Base-by-base conservation (phyloP, 2,329 filamentous ascomycete species). In the Magnaporthiopsis incrustans region DNA sequence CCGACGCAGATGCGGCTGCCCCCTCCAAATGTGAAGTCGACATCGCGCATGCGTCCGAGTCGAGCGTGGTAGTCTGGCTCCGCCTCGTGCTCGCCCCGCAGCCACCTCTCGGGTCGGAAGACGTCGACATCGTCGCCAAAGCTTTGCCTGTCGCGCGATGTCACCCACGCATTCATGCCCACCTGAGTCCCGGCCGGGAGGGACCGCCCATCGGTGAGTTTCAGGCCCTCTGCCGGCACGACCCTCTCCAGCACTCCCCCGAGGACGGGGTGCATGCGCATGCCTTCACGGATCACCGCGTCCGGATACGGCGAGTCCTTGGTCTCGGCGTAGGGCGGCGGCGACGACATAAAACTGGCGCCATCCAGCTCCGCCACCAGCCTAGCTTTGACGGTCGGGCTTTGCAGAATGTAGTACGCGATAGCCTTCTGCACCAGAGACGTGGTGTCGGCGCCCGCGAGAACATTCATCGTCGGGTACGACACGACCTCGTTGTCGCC, bases 51-150 rank as follows among this genome's bases (percentile, higher is more conserved):
- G 7, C 67, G 66, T 11, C 69, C 67, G 44, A 75, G 70, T 1
- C 79, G 72, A 35, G 68, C 65, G 57, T 73, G 66, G 58, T 74
- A 79, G 14, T 66, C 68, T 8, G 71, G 72, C 0, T 72, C 69
- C 10, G 65, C 72, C 67, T 80, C 77, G 5, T 63, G 62, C 6
- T 64, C 65, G 14, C 71, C 71, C 25, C n/a, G 57, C 10, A 79
- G 67, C 79, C 79, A 80, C 56, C 79, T 69, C 69, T 81, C 79
- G 0, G 79, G 79, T 4, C 77, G 73, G 67, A 79, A 82, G 0
- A 71, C 67, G 4, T 74, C 69, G 0, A 75, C 74, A 65, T 82
- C 79, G 25, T 69, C 67, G 1, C 75, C 74, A 57, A 63, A 70
- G 2, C 68, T 33, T 18, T 53, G 32, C 58, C 27, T 57, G 35